Percentiles rank a stretch among this genome's conserved stretches.
Evolutionary conservation across 352 stramenopile species (phyloP).

Genomic region (Phytophthora ramorum): DNA sequence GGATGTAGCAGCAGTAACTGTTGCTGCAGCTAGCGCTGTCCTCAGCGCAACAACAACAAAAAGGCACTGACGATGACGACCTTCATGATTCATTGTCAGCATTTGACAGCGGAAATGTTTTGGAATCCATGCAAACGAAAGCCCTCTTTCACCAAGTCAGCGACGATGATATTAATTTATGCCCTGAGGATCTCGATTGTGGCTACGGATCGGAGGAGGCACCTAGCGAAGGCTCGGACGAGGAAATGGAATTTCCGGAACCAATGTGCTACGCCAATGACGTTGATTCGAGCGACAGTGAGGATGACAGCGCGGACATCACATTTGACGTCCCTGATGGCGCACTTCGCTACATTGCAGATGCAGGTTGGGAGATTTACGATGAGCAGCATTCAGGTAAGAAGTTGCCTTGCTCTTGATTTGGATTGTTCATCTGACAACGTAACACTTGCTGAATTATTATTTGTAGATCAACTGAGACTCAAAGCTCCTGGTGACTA

Average conservation of each 20-base stretch:
- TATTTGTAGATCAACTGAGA: conserved; percentile 14
- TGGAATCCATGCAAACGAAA: conserved; percentile 13
- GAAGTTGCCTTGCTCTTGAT: conserved; percentile 4
- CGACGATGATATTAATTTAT: conserved; percentile 15
- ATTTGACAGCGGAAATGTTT: conserved; percentile 8
- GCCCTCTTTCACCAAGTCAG: conserved; percentile 1
- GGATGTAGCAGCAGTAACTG: conserved; percentile 7
- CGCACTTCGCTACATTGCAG: conserved; percentile 12
- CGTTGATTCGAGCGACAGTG: conserved; percentile 12
- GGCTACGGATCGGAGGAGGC: conserved; percentile 6
- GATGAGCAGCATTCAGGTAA: conserved; percentile 17
- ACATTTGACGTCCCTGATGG: conserved; percentile 13
- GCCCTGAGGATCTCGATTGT: conserved; percentile 10
- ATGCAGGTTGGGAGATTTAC: conserved; percentile 13
- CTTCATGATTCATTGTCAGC: conserved; percentile 15
- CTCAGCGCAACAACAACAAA: conserved; percentile 2
- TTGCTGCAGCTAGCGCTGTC: conserved; percentile 6
- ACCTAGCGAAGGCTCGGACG: conserved; percentile 3
- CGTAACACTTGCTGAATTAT: conserved; percentile 10
- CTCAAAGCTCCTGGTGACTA: conserved; percentile 12
- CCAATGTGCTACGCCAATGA: conserved; percentile 11
- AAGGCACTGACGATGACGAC: conserved; percentile 4
- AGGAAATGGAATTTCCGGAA: conserved; percentile 10
- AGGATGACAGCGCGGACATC: conserved; percentile 10
- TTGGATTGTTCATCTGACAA: conserved; percentile 4